Percentiles rank a stretch among this genome's conserved stretches.
These are phyloP conservation scores for Fusarium guadeloupense DNA, from an alignment of 2,329 filamentous ascomycete species.

Conservation along the genomic window DNA sequence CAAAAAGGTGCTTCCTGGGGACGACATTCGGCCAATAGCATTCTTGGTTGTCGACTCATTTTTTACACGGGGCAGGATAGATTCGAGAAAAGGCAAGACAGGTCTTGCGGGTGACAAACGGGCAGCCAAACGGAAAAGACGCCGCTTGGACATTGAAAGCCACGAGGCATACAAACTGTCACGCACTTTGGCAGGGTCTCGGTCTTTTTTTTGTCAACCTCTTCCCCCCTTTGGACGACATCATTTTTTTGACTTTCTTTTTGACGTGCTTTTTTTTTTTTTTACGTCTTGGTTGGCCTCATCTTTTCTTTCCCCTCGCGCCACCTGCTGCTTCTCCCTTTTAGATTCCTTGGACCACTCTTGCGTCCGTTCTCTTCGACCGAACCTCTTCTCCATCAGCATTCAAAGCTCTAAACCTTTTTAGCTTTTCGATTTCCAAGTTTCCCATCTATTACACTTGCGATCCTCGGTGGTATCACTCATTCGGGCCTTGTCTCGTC, in stretches of 20 bases:
- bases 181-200: conserved; percentile 26
- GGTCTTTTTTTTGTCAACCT: conserved; percentile 26
- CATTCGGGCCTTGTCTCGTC: conserved; percentile 17
- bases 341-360: conserved; percentile 20
- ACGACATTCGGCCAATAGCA: conserved; percentile 24
- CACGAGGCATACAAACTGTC: conserved; percentile 9
- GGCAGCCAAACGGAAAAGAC: conserved; percentile 35
- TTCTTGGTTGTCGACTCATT: conserved; percentile 10
- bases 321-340: conserved; percentile 27
- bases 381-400: conserved; percentile 2
- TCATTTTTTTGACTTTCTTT: not conserved
- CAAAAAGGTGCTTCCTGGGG: conserved; percentile 25
- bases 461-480: conserved; percentile 29
- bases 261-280: conserved; percentile 19
- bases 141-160: conserved; percentile 23
- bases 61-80: conserved; percentile 1
- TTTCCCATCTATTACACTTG: conserved; percentile 18
- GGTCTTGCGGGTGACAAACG: conserved; percentile 17
- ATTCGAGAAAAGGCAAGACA: conserved; percentile 10
- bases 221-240: conserved; percentile 8
- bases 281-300: conserved; percentile 15
- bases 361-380: not conserved
- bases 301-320: conserved; percentile 25
- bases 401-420: not conserved
- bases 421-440: conserved; percentile 25